Conservation (phyloP, 2,329 filamentous ascomycete species). For the Parastagonospora nodorum region DNA sequence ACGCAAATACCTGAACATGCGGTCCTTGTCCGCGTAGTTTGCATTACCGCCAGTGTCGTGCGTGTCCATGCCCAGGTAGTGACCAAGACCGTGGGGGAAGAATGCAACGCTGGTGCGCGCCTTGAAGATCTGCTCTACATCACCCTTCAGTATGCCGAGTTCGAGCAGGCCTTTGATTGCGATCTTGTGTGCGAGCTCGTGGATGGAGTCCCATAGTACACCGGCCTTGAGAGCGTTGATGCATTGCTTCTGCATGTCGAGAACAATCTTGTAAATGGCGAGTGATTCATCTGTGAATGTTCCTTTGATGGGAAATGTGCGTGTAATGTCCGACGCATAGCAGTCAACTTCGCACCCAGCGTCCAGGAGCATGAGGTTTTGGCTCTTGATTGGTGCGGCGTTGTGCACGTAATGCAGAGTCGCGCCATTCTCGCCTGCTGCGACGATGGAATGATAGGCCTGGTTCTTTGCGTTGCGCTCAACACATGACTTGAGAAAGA, state of each 20-base stretch:
- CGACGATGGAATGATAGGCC: slow-evolving; percentile 87
- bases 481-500: slow-evolving; percentile 78
- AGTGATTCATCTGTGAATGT: slow-evolving; percentile 51
- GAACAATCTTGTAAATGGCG: slow-evolving; percentile 78
- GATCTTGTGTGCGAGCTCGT: slow-evolving; percentile 77
- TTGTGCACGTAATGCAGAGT: slow-evolving; percentile 82
- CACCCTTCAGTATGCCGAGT: slow-evolving; percentile 73
- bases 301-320: slow-evolving; percentile 80
- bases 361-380: slow-evolving; percentile 82
- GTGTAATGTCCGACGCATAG: slow-evolving; percentile 69
- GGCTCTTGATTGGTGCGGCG: slow-evolving; percentile 53
- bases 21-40: slow-evolving; percentile 70
- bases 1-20: slow-evolving; percentile 85
- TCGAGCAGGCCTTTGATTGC: slow-evolving; percentile 78
- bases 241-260: slow-evolving; percentile 82
- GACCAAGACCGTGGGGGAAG: slow-evolving; percentile 58
- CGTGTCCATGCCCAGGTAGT: slow-evolving; percentile 59
- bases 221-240: slow-evolving; percentile 75
- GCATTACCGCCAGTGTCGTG: slow-evolving; percentile 57
- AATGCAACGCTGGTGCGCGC: slow-evolving; percentile 54
- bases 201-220: slow-evolving; percentile 79
- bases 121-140: slow-evolving; percentile 56
- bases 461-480: slow-evolving; percentile 78
- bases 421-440: slow-evolving; percentile 77
- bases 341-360: slow-evolving; percentile 67